Conservation (phyloP, 23 red algal genomes). For the Gracilariopsis chorda region DNA sequence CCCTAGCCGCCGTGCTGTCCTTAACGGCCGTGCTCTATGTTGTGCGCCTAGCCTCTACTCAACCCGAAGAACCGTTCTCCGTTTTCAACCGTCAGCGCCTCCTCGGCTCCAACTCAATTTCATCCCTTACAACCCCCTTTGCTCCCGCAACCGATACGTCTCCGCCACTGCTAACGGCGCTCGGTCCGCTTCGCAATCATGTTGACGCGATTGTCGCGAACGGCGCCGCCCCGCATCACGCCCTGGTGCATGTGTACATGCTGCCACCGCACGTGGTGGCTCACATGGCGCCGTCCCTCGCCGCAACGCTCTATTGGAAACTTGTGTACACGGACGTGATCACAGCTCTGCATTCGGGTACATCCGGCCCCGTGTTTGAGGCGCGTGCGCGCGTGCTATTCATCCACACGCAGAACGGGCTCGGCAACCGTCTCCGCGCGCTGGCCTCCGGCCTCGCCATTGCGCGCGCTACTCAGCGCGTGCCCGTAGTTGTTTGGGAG, state of each 20-base stretch:
- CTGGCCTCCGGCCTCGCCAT: slow-evolving; percentile 55
- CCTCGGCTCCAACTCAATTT: neutral
- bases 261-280: neutral
- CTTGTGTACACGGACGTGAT: slow-evolving; percentile 7
- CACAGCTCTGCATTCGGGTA: neutral
- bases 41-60: too few species aligned
- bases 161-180: neutral
- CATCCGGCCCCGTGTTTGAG: neutral
- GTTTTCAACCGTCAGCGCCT: neutral
- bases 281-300: neutral
- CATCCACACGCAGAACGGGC: slow-evolving; percentile 60
- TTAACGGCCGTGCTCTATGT: too few species aligned
- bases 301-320: neutral
- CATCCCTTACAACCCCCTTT: neutral
- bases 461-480: slow-evolving; percentile 32
- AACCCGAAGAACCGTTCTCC: too few species aligned
- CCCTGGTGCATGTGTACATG: neutral
- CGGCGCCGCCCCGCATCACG: neutral
- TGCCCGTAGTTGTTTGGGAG: slow-evolving; percentile 76
- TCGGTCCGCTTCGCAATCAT: neutral
- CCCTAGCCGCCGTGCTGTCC: neutral
- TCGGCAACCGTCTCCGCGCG: slow-evolving; percentile 76
- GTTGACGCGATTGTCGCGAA: neutral
- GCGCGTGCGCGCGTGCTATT: slow-evolving; percentile 47
- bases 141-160: too few species aligned